Evolutionary conservation across 306 rosid species (phyloP).

Genomic region (Coriaria nepalensis): DNA sequence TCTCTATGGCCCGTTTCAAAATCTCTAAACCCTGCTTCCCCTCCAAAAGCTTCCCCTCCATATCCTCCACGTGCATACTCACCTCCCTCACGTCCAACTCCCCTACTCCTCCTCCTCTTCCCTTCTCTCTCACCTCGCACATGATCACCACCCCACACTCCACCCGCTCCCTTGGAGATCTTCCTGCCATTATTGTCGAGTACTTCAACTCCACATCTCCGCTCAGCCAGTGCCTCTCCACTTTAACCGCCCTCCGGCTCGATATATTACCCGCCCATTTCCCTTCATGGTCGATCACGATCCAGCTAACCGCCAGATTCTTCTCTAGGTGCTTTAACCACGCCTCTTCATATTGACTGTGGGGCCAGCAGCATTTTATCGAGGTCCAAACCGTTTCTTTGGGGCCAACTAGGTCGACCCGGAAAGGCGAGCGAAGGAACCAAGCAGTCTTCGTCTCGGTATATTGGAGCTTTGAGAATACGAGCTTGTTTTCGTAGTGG

Average conservation of each 20-base stretch:
- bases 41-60: slow-evolving; percentile 52
- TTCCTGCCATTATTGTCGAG: slow-evolving; percentile 21
- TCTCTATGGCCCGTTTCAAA: slow-evolving; percentile 37
- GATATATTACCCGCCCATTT: slow-evolving; percentile 54
- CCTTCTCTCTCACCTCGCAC: slow-evolving; percentile 35
- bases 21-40: slow-evolving; percentile 52
- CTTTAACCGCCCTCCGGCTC: slow-evolving; percentile 43
- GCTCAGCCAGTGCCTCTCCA: slow-evolving; percentile 47
- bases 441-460: slow-evolving; percentile 35
- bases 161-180: slow-evolving; percentile 12
- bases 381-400: slow-evolving; percentile 39
- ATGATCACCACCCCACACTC: slow-evolving; percentile 49
- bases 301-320: slow-evolving; percentile 55
- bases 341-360: background rate
- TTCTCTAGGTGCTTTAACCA: slow-evolving; percentile 37
- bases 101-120: slow-evolving; percentile 38
- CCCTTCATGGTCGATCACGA: slow-evolving; percentile 40
- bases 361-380: slow-evolving; percentile 4
- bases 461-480: slow-evolving; percentile 38
- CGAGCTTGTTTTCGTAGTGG: slow-evolving; percentile 24
- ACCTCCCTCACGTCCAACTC: slow-evolving; percentile 49
- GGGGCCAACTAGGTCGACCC: slow-evolving; percentile 44
- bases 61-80: slow-evolving; percentile 49
- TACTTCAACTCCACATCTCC: slow-evolving; percentile 39
- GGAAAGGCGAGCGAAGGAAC: slow-evolving; percentile 54